Conservation (phyloP, 2,329 filamentous ascomycete genomes). For the Sordariomycetes sp. region DNA sequence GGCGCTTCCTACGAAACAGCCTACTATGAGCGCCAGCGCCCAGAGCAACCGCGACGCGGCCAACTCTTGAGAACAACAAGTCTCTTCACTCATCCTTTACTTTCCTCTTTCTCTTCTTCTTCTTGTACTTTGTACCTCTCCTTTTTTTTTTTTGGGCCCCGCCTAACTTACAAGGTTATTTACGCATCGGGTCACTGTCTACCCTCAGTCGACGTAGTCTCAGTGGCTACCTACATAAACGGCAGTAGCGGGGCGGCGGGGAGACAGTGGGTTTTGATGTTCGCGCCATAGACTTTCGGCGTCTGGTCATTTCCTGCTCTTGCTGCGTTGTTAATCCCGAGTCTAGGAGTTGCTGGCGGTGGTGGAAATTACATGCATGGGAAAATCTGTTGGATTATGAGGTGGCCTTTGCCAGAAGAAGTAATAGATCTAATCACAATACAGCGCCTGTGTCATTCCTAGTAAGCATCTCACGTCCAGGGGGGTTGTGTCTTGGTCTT, state of each 20-base stretch:
- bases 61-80: conserved; percentile 33
- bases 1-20: conserved; percentile 52
- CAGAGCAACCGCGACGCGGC: conserved; percentile 82
- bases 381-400: background rate
- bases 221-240: background rate
- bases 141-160: too few species aligned
- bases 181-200: background rate
- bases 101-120: background rate
- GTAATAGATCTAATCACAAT: background rate
- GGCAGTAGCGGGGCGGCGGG: background rate
- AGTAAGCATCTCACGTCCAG: background rate
- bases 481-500: background rate
- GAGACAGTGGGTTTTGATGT: background rate
- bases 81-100: background rate
- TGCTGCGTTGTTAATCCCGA: background rate
- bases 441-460: background rate
- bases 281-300: background rate
- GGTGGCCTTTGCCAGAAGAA: background rate
- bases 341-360: conserved; percentile 2
- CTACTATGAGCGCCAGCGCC: conserved; percentile 77
- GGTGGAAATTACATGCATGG: background rate
- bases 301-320: background rate
- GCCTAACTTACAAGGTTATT: background rate
- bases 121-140: background rate
- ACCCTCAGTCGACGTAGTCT: background rate